Evolutionary conservation across 352 stramenopile genomes (phyloP).

Genomic region (Pythium pyrilobum): DNA sequence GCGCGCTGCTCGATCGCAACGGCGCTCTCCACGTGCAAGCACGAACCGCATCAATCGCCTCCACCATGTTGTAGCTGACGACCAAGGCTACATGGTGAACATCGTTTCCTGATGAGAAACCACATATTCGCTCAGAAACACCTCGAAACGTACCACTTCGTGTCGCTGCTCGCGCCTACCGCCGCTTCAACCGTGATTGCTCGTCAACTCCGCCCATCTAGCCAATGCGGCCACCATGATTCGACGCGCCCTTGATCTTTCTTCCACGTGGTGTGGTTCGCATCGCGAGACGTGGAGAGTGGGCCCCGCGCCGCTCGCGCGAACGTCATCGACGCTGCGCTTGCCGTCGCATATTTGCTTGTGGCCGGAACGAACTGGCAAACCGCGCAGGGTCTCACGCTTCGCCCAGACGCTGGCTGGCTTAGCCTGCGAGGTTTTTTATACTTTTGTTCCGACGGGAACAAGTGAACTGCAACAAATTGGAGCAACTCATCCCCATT

Average conservation of each 20-base stretch:
- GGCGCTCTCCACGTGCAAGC: background rate
- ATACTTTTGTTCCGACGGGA: slow-evolving; percentile 2
- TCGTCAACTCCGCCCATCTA: background rate
- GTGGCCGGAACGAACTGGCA: slow-evolving; percentile 12
- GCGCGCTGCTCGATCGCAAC: background rate
- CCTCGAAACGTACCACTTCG: background rate
- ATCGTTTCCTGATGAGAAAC: background rate
- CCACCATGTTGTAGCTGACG: background rate
- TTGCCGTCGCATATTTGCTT: slow-evolving; percentile 12
- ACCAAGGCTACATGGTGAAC: slow-evolving; percentile 1
- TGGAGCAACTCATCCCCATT: background rate
- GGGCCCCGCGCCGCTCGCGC: background rate
- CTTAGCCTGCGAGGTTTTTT: slow-evolving; percentile 9
- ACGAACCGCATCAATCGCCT: background rate
- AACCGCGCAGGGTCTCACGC: background rate
- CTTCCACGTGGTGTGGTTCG: background rate
- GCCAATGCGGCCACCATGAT: background rate
- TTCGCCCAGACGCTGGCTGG: slow-evolving; percentile 2
- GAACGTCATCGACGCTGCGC: background rate
- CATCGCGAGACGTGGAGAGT: background rate
- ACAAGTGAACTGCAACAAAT: too few species aligned
- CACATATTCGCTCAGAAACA: background rate
- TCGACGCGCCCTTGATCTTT: background rate
- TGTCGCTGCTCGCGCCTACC: background rate
- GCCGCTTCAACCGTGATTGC: background rate